phyloP scores from a whole-genome alignment of 2,329 filamentous ascomycete genomes.

The Neopestalotiopsis clavispora region DNA sequence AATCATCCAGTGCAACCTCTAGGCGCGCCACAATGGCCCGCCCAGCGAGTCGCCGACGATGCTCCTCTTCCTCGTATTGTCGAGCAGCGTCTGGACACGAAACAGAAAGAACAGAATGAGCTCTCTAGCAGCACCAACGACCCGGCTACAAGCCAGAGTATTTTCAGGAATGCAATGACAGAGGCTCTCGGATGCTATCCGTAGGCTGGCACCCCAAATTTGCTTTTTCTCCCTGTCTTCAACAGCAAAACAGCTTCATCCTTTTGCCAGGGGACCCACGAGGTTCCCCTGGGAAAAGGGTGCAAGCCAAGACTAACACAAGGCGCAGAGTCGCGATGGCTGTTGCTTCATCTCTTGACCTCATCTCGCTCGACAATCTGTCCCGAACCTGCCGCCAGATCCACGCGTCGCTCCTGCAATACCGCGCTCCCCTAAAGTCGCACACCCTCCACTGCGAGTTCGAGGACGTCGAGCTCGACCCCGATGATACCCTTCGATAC shows the following conservation, averaged over 20 bases:
- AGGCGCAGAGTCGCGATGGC: constrained; percentile 72
- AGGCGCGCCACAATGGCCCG: constrained; percentile 31
- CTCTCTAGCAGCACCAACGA: constrained; percentile 13
- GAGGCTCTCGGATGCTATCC: constrained; percentile 71
- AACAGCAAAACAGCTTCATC: neutral
- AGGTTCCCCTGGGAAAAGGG: neutral
- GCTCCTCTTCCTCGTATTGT: constrained; percentile 15
- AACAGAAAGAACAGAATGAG: constrained; percentile 7
- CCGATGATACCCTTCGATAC: constrained; percentile 61
- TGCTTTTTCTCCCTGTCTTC: constrained; percentile 28
- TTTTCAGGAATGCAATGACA: constrained; percentile 64
- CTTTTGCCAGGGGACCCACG: neutral
- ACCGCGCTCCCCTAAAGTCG: constrained; percentile 72
- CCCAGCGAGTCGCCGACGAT: constrained; percentile 23
- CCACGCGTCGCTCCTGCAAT: constrained; percentile 77
- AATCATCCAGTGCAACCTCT: constrained; percentile 6
- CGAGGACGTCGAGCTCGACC: constrained; percentile 62
- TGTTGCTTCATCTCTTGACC: constrained; percentile 78
- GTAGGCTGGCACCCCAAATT: constrained; percentile 53
- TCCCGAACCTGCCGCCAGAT: constrained; percentile 83
- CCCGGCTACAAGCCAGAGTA: constrained; percentile 41
- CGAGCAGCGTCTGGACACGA: constrained; percentile 7
- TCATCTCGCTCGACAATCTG: constrained; percentile 85
- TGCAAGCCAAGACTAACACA: constrained; percentile 24
- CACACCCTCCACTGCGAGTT: constrained; percentile 82